Base-by-base conservation (phyloP, 1,139 yeast genomes). In the Suhomyces coccinellae region DNA sequence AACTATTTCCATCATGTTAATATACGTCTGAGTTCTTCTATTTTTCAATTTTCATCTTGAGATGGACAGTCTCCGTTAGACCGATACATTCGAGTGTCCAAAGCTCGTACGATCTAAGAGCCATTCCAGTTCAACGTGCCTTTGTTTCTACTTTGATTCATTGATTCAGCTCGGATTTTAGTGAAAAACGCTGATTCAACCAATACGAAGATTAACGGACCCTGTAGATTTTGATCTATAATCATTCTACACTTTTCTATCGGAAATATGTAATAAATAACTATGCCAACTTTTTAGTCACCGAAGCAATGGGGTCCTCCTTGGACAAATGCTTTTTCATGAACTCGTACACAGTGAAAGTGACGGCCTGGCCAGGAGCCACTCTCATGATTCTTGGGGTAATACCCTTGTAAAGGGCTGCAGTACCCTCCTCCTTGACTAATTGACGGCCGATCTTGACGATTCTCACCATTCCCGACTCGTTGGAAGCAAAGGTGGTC, bases 321-420 rank as follows among this genome's bases (percentile, higher is more conserved):
- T 71, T 73, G 41, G 55, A 88, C 65, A 91, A 76, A 44, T 77
- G 72, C 31, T 77, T 80, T 68, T 91, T 87, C 66, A 90, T 87
- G 63, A 77, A 85, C 70, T 93, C 99, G 69, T 93, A 93, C 40
- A 93, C 96, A 7, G 98, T 93, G 71, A 93, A 93, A 15, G 97
- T 95, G 47, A 93, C 98, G 46, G 98, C 97, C 71, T 93, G 99
- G 52, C 99, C 99, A 20, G 99, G 98, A 14, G 99, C 99, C 46
- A 93, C 99, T 73, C 99, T 86, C 96, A 93, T 90, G 58, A 93
- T 93, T 76, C 99, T 86, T 58, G 99, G 99, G 33, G 97, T 90
- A 63, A 93, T 93, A 73, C 99, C 99, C 69, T 91, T 88, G 75
- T 93, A 91, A 49, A 91, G 79, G 12, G 97, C 96, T 47, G 71